Percentiles rank a stretch among this genome's conserved stretches.
These are phyloP conservation scores for Symbiotaphrina buchneri DNA, from an alignment of 495 filamentous ascomycete species.

Conservation along the genomic window DNA sequence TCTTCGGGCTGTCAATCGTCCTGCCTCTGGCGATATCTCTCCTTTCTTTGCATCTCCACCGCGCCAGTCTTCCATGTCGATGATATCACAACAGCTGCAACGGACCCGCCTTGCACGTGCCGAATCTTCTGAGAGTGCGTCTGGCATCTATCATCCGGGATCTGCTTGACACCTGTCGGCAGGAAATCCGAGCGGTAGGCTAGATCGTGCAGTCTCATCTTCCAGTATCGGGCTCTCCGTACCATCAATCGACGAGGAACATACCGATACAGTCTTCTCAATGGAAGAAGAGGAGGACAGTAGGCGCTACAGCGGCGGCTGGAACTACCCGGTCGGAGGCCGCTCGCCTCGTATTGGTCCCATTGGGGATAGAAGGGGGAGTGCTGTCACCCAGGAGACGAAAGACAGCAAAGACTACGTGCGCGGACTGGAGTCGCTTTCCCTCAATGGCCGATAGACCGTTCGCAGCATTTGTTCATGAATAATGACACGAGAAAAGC, in stretches of 20 bases:
- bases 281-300: conserved; percentile 56
- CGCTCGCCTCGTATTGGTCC: conserved; percentile 3
- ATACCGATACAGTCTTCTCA: conserved; percentile 51
- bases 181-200: conserved; percentile 1
- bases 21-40: conserved; percentile 30
- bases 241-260: conserved; percentile 37
- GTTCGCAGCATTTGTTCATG: too few species aligned
- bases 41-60: conserved; percentile 43
- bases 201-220: conserved; percentile 14
- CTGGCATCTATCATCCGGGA: conserved; percentile 4
- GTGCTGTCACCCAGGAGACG: background rate
- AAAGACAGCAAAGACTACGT: conserved; percentile 3
- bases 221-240: conserved; percentile 12
- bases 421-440: conserved; percentile 2
- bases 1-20: conserved; percentile 29
- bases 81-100: conserved; percentile 22
- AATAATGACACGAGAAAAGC: too few species aligned
- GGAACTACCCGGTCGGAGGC: conserved; percentile 5
- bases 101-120: conserved; percentile 16
- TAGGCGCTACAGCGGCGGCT: conserved; percentile 14
- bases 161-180: conserved; percentile 6
- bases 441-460: conserved; percentile 1
- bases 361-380: conserved; percentile 3
- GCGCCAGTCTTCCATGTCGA: conserved; percentile 24
- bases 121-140: conserved; percentile 1